Evolutionary conservation across 768 basidiomycete genomes (phyloP).

Genomic region (Xerocomus brunneocitrinus): DNA sequence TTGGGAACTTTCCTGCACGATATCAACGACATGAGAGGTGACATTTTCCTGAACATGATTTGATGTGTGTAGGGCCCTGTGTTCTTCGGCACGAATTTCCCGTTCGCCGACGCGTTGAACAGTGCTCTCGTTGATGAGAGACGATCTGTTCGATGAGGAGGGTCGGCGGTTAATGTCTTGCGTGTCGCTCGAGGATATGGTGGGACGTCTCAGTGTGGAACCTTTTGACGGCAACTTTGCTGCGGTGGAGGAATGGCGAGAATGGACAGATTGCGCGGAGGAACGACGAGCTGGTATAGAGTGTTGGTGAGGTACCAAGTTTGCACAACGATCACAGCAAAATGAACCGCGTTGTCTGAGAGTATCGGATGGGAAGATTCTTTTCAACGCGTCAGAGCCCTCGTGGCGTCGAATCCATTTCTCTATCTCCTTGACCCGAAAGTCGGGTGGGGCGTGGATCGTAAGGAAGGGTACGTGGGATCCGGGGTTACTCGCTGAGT

Average conservation of each 20-base stretch:
- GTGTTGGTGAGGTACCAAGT: constrained; percentile 31
- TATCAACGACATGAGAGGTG: constrained; percentile 5
- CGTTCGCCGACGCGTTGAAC: constrained; percentile 9
- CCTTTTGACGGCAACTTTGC: constrained; percentile 13
- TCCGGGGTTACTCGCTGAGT: constrained; percentile 36
- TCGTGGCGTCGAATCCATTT: constrained; percentile 62
- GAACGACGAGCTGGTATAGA: constrained; percentile 26
- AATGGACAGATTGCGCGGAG: constrained; percentile 20
- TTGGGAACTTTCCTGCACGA: constrained; percentile 13
- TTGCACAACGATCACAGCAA: constrained; percentile 33
- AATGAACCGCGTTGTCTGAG: constrained; percentile 27
- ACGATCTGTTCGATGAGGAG: constrained; percentile 14
- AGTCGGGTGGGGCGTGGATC: constrained; percentile 64
- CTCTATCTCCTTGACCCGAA: constrained; percentile 75
- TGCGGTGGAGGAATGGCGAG: constrained; percentile 24
- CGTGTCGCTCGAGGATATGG: constrained; percentile 6
- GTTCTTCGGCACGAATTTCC: constrained; percentile 20
- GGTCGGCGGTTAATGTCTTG: constrained; percentile 1
- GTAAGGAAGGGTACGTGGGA: constrained; percentile 54
- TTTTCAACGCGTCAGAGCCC: constrained; percentile 24
- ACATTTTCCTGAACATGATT: constrained; percentile 13
- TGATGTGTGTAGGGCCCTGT: constrained; percentile 5
- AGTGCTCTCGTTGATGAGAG: constrained; percentile 6
- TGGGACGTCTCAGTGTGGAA: constrained; percentile 18
- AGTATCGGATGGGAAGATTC: constrained; percentile 13